A percentile compares a stretch with the other conserved stretches of the same genome.
These are phyloP conservation scores for Alternaria tenuissima DNA, from an alignment of 2,329 filamentous ascomycete genomes.

Conservation along the genomic window DNA sequence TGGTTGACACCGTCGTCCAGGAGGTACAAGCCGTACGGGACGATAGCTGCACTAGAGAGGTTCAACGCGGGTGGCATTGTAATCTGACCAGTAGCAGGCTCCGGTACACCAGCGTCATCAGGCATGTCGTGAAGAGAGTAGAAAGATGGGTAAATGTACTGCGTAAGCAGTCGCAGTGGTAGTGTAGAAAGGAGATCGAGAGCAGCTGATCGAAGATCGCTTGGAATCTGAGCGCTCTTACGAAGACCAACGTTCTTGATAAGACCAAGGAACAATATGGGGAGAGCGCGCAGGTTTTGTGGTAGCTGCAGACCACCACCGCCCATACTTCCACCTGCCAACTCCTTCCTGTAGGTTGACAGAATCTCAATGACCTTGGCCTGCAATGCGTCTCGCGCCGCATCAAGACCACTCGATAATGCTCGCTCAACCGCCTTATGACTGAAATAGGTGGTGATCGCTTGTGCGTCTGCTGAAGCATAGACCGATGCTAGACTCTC, in stretches of 20 bases:
- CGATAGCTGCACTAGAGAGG: slow-evolving; percentile 85
- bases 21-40: slow-evolving; percentile 90
- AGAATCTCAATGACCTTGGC: slow-evolving; percentile 91
- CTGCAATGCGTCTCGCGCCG: slow-evolving; percentile 88
- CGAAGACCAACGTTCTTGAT: slow-evolving; percentile 81
- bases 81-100: slow-evolving; percentile 87
- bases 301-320: slow-evolving; percentile 92
- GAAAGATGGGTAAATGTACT: slow-evolving; percentile 74
- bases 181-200: slow-evolving; percentile 94
- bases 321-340: slow-evolving; percentile 94
- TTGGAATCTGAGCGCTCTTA: slow-evolving; percentile 51
- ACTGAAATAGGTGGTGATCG: slow-evolving; percentile 91
- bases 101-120: slow-evolving; percentile 85
- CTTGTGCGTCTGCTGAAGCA: slow-evolving; percentile 91
- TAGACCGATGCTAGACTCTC: slow-evolving; percentile 90
- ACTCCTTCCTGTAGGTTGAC: slow-evolving; percentile 95
- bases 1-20: slow-evolving; percentile 98
- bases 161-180: slow-evolving; percentile 86
- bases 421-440: slow-evolving; percentile 97
- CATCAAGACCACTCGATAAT: slow-evolving; percentile 84
- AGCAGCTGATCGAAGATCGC: slow-evolving; percentile 88
- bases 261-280: slow-evolving; percentile 88
- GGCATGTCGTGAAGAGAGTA: slow-evolving; percentile 76
- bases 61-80: slow-evolving; percentile 85
- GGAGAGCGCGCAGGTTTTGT: slow-evolving; percentile 86